Evolutionary conservation across 2,329 filamentous ascomycete species (phyloP), one percentile per base, ranked within the genome.

Genomic region (Didymellaceae sp.): DNA sequence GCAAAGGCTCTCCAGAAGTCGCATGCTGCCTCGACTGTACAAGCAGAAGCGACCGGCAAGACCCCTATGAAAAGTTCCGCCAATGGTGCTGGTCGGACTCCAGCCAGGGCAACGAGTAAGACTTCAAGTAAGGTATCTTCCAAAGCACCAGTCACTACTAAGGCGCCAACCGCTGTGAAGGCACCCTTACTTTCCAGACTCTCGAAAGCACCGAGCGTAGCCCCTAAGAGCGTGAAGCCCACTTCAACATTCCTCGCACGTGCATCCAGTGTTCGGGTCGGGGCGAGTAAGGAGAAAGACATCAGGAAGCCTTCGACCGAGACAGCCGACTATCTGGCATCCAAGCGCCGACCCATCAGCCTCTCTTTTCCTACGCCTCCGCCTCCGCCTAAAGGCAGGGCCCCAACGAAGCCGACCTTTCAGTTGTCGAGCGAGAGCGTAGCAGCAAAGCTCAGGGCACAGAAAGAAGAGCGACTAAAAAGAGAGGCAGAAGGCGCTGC

Each of bases 371-470:
- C 72, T 20, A 77, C 70, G 7, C 78, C 74, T 30, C 74, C 76
- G 5, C 74, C 76, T 11, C 75, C 75, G 13, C 63, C 72, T 7
- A 83, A 80, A 58, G 71, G 70, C 17, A 82, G 80, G 57, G 71
- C 79, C 11, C 77, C 77, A 1, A 83, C 81, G 0, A 75, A 67
- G 41, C 65, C 80, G 6, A 78, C 71, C 3, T 83, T 83, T 59
- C 71, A 77, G 37, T 73, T 83, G 0, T 80, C 81, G 1, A 81
- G 81, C 13, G 80, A 82, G 55, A 78, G 74, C 11, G 71, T 82
- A 4, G 79, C 80, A 2, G 79, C 79, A 4, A 81, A 78, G 56
- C 65, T 82, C n/a, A 81, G 78, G 59, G 79, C 77, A 6, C 74
- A 78, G 17, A 74, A 76, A 37, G 78, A 81, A 52, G 78, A 79